Evolutionary conservation across 192 early-diverging fungal species (phyloP).

Genomic region (Umbelopsis sp.): DNA sequence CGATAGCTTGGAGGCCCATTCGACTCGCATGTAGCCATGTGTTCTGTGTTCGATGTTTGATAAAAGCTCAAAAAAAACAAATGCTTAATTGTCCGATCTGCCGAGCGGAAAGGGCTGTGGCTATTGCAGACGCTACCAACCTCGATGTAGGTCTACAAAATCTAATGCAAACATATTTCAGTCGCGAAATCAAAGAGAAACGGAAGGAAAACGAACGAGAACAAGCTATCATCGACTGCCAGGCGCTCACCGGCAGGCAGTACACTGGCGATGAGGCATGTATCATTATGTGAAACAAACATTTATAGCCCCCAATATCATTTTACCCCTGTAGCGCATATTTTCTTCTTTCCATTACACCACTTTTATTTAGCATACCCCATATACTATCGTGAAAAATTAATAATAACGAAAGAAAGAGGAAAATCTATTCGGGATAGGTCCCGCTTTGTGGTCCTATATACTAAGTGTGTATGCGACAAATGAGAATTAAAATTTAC

Average conservation of each 20-base stretch:
- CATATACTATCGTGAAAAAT: too few relatives aligned
- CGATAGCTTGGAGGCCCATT: conserved; percentile 77
- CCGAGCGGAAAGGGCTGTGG: conserved; percentile 60
- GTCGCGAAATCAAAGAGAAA: conserved; percentile 74
- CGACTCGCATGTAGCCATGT: conserved; percentile 74
- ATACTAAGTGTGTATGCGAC: too few relatives aligned
- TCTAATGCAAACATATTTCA: conserved; percentile 78
- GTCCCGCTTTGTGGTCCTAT: too few relatives aligned
- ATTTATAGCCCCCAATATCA: too few relatives aligned
- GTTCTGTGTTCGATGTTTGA: conserved; percentile 79
- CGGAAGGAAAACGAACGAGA: conserved; percentile 64
- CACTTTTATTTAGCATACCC: too few relatives aligned
- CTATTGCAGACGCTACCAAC: conserved; percentile 58
- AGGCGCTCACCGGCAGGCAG: conserved; percentile 48
- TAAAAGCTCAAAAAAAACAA: conserved; percentile 67
- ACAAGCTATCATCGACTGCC: conserved; percentile 58
- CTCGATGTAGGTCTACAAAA: conserved; percentile 68
- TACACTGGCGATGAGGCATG: conserved; percentile 16
- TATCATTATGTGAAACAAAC: background rate
- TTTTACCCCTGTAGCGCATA: too few relatives aligned
- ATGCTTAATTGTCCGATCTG: conserved; percentile 78
- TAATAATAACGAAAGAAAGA: too few relatives aligned
- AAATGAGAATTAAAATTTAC: background rate
- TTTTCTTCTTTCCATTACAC: too few relatives aligned
- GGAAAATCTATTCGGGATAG: too few relatives aligned